These are phyloP conservation scores for Starmerella powellii DNA, from an alignment of 805 yeast species.

Conservation along the genomic window DNA sequence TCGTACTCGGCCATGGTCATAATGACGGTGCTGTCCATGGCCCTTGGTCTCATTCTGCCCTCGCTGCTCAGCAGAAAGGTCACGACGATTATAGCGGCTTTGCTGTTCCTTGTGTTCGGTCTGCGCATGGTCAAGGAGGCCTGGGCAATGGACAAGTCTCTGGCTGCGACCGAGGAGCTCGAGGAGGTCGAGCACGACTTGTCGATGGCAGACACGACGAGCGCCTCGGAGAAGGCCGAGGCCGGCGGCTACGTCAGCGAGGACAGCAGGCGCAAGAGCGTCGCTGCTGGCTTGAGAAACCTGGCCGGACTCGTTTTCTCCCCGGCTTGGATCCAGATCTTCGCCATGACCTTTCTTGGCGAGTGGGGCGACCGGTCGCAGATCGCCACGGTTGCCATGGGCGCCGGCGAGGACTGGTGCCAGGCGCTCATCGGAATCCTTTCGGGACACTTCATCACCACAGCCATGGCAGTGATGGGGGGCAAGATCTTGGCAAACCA, in stretches of 20 bases:
- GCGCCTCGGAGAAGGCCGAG: slow-evolving; percentile 29
- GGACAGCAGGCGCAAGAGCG: not conserved
- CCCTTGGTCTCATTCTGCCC: slow-evolving; percentile 87
- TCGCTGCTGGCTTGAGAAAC: slow-evolving; percentile 34
- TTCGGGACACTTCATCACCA: slow-evolving; percentile 78
- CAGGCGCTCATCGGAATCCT: slow-evolving; percentile 78
- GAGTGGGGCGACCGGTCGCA: slow-evolving; percentile 99
- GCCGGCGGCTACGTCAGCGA: slow-evolving; percentile 20
- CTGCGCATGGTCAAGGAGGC: slow-evolving; percentile 59
- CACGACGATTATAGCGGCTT: slow-evolving; percentile 73
- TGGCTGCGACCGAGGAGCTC: slow-evolving; percentile 83
- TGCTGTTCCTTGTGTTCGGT: slow-evolving; percentile 51
- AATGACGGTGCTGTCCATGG: slow-evolving; percentile 85
- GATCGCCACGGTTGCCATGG: slow-evolving; percentile 96
- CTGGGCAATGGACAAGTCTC: slow-evolving; percentile 49
- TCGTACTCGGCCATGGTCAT: slow-evolving; percentile 74
- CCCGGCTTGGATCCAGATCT: slow-evolving; percentile 88
- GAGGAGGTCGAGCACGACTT: slow-evolving; percentile 96
- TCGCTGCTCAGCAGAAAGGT: slow-evolving; percentile 63
- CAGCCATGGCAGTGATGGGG: slow-evolving; percentile 82
- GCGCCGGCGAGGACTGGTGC: slow-evolving; percentile 91
- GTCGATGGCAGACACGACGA: slow-evolving; percentile 48
- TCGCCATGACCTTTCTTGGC: slow-evolving; percentile 89
- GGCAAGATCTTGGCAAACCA: slow-evolving; percentile 82
- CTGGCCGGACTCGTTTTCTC: slow-evolving; percentile 56